Evolutionary conservation across 441 rosid species (phyloP), one percentile per base, ranked within the genome.

Genomic region (Jatropha multifida): DNA sequence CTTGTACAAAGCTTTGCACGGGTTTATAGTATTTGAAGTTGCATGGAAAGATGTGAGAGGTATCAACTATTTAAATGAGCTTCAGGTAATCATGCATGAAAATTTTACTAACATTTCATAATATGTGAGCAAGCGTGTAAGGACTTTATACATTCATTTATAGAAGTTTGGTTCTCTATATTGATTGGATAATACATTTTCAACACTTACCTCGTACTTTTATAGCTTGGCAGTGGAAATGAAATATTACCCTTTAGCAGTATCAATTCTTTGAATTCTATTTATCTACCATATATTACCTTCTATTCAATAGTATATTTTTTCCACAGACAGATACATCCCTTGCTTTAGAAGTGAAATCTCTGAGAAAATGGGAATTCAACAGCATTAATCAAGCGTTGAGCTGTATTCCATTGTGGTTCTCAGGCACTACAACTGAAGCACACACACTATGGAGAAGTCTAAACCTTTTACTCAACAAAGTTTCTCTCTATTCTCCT

Each of bases 271-370:
- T 65, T n/a, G 4, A 44, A 46, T 8, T 56, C 18, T 18, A 6
- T 7, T 41, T 65, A 26, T 42, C 67, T 42, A 42, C 3, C 20
- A n/a, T 49, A 12, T 44, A 10, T 18, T 65, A 41, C 69, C 69
- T 67, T 44, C 13, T 67, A 2, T 20, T 67, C 40, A 23, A 67
- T 27, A 12, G 55, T 46, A 23, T 67, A 49, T 68, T 40, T 68
- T 68, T 68, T 68, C 14, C 55, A 18, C 52, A 68, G 71, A 48
- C 71, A 49, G 71, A 68, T 49, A 68, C 71, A 68, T 68, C 71
- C 7, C 59, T 68, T 13, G 71, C 71, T 68, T 68, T 68, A 49
- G 71, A 68, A 68, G 71, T 68, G 42, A 68, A 68, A 68, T 49
- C 15, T 23, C 20, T 49, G 42, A 68, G 23, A 15, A 68, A 68